Evolutionary conservation across 495 filamentous ascomycete genomes (phyloP), one percentile per base, ranked within the genome.

Genomic region (Glutinoglossum americanum): DNA sequence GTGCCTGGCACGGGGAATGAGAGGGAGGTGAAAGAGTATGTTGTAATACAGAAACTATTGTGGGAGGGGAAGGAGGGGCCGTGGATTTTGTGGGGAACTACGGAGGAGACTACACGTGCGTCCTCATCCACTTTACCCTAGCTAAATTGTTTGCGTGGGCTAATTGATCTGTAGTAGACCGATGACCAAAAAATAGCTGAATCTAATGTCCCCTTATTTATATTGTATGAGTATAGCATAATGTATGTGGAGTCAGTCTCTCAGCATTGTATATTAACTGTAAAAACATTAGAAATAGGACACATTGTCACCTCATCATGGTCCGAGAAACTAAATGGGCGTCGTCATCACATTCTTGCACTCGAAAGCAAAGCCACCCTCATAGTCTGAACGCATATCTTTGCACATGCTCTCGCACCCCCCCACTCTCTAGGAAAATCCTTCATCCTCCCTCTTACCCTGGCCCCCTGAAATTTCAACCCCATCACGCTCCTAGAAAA

Each of bases 71-170:
- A 73, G 60, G 73, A 80, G 45, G 68, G 67, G 39, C 74, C 74
- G 13, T 96, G 89, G 89, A 77, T 74, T 65, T 64, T 94, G 51
- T 85, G 87, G 80, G 88, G 88, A 26, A 80, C 78, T 37, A 67
- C 77, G 39, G 70, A 74, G 60, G 75, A 82, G 63, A 83, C 78
- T 10, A 78, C 73, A 1, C 15, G 54, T 39, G 26, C 49, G 26
- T 53, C 17, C 49, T 21, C 17, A 6, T 53, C n/a, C n/a, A 3
- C 2, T 21, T 21, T 13, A 6, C 30, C 49, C 4, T 3, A 3
- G 30, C 30, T 9, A 4, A 33, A 9, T 33, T 33, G 30, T 33
- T 33, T n/a, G n/a, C n/a, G n/a, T n/a, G n/a, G n/a, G n/a, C n/a
- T n/a, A n/a, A n/a, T n/a, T n/a, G n/a, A n/a, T n/a, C n/a, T n/a